Base-by-base conservation (phyloP, 305 asterid genomes). In the Euphrasia arctica region DNA sequence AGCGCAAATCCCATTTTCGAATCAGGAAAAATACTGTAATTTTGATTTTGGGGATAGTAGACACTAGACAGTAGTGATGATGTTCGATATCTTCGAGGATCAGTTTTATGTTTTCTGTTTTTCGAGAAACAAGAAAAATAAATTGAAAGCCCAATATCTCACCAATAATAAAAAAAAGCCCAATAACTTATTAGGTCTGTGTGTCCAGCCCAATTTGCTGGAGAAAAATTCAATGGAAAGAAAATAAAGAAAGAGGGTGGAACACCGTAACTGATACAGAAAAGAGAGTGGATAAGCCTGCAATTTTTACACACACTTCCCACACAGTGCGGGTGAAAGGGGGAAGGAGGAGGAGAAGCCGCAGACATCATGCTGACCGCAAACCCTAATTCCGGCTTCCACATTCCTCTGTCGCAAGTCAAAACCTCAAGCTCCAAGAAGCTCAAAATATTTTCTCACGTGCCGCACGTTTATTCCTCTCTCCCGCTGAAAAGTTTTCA, bases 291-390 rank as follows among this genome's bases (percentile, higher is more conserved):
- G 75, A 74, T 70, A 74, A 70, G 72, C 74, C 80, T 69, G 78
- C 78, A 69, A 68, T 71, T 41, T 47, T n/a, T 69, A 22, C 62
- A 54, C 76, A 48, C 71, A 72, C 76, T 68, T 6, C 72, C 50
- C 74, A 69, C 72, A n/a, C 72, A 36, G 75, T 41, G 71, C 13
- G 22, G 41, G 70, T 52, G 72, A 51, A 59, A 65, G n/a, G 45
- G n/a, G 45, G 14, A 11, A 11, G 55, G 10, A 18, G 57, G 39
- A 36, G 43, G 43, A 32, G 71, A 60, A 71, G 78, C 15, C 54
- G 64, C 54, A 47, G 70, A 61, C 41, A 81, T 81, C 41, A 81
- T 81, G 87, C 72, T 76, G 64, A 70, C 82, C 48, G 74, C 83
- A 18, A 73, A 65, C 74, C 81, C 85, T 52, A 73, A 52, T 66